A percentile compares a stretch with the other conserved stretches of the same genome.
These are phyloP conservation scores for Hyaloperonospora brassicae DNA, from an alignment of 352 stramenopile genomes.

Conservation along the genomic window DNA sequence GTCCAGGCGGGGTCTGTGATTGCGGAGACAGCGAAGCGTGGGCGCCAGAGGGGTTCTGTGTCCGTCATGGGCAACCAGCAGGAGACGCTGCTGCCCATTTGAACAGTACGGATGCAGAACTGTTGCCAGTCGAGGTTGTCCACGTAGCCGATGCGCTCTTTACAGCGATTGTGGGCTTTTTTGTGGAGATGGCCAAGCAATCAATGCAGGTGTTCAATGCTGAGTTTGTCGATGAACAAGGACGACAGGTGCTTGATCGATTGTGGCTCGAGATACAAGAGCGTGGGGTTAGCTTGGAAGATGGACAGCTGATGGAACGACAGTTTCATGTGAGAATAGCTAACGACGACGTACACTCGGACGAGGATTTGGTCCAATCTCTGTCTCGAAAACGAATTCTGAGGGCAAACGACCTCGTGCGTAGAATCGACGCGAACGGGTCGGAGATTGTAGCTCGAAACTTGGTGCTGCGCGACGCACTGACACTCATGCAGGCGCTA, in stretches of 20 bases:
- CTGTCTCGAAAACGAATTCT: conserved; percentile 72
- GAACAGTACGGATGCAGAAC: conserved; percentile 17
- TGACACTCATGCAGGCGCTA: conserved; percentile 70
- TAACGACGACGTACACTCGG: conserved; percentile 98
- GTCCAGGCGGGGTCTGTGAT: conserved; percentile 91
- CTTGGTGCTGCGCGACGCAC: conserved; percentile 45
- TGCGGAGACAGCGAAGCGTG: conserved; percentile 97
- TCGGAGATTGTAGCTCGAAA: conserved; percentile 58
- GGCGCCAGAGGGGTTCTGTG: conserved; percentile 91
- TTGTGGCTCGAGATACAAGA: conserved; percentile 16
- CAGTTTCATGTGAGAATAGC: conserved; percentile 89
- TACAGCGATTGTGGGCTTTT: conserved; percentile 58
- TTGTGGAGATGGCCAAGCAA: conserved; percentile 61
- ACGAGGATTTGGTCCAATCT: conserved; percentile 93
- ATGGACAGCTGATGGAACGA: conserved; percentile 29
- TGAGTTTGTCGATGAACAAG: conserved; percentile 42
- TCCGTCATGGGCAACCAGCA: conserved; percentile 65
- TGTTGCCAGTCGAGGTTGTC: conserved; percentile 36
- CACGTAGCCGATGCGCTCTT: conserved; percentile 58
- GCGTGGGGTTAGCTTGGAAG: conserved; percentile 9
- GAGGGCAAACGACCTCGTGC: conserved; percentile 50
- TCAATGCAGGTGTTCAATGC: conserved; percentile 69
- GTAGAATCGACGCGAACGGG: conserved; percentile 65
- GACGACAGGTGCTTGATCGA: conserved; percentile 34
- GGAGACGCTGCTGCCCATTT: conserved; percentile 6